Base-by-base conservation (phyloP, 2,329 filamentous ascomycete genomes). In the Talaromyces sp. region DNA sequence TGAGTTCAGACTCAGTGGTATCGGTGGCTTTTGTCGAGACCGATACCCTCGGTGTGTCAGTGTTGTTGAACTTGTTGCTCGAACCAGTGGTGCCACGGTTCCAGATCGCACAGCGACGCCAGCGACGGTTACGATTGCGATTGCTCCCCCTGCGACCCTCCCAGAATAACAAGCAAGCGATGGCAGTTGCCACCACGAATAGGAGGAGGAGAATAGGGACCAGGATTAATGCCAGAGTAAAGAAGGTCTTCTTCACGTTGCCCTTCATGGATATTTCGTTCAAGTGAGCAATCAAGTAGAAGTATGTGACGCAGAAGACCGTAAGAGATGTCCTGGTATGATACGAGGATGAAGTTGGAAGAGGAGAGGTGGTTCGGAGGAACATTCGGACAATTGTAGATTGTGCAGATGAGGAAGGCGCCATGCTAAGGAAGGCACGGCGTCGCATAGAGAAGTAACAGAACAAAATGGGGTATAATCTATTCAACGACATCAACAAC, bases 131-230 rank as follows among this genome's bases (percentile, higher is more conserved):
- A 22, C 41, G 58, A 37, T 39, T 58, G 31, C 54, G 50, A 33
- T 39, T 39, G 61, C 13, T 19, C 13, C 39, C 5, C 27, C 22
- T 24, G 19, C 37, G 47, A 31, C 35, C 33, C 14, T 62, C 54
- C 71, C 76, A 79, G 68, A 73, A 75, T 45, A 77, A 75, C 8
- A 77, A 76, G 65, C 76, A 79, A 11, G 70, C 71, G 58, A 83
- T 68, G 45, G 77, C 72, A n/a, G 78, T 63, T 62, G 76, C 72
- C 43, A 81, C 70, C 43, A 76, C 69, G 62, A 71, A 71, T 45
- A 79, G 74, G 54, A 82, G 75, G 43, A 83, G 74, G 64, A 78
- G 70, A 66, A 83, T 82, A 47, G 82, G 81, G 63, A 83, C 77
- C 56, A 83, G 71, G 65, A 83, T 75, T 67, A 83, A 73, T 64